Percentiles rank a stretch among this genome's conserved stretches.
Evolutionary conservation across 306 rosid species (phyloP).

Genomic region (Hylodesmum podocarpum): DNA sequence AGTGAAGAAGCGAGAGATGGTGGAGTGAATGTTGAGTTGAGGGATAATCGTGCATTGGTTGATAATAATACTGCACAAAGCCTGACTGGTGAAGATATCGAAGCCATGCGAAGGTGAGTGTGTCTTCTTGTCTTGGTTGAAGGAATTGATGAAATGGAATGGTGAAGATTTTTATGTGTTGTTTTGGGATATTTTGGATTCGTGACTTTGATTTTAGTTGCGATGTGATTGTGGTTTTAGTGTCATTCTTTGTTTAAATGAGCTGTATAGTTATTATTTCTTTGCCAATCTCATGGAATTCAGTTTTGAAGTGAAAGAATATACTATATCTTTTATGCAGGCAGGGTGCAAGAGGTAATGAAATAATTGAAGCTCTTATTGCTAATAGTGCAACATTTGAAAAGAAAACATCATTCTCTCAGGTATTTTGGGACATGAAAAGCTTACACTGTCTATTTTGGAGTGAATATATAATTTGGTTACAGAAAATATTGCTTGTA

Average conservation of each 20-base stretch:
- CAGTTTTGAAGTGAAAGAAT: not conserved
- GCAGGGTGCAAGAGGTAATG: conserved; percentile 88
- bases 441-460: conserved; percentile 7
- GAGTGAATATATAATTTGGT: not conserved
- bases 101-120: conserved; percentile 72
- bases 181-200: not conserved
- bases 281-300: not conserved
- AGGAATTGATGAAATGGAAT: not conserved
- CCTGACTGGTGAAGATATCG: conserved; percentile 84
- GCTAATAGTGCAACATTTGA: conserved; percentile 92
- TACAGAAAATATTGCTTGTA: not conserved
- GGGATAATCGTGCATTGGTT: conserved; percentile 69
- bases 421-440: conserved; percentile 49
- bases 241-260: not conserved
- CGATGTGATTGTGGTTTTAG: not conserved
- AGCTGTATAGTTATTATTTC: not conserved
- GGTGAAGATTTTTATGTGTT: not conserved
- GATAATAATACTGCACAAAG: conserved; percentile 88
- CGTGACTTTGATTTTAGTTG: not conserved
- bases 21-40: conserved; percentile 44
- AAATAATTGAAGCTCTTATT: conserved; percentile 87
- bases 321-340: conserved; percentile 43
- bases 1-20: conserved; percentile 42
- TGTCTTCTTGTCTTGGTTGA: not conserved
- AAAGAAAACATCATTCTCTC: conserved; percentile 86